Conservation (phyloP, 1,139 yeast species). For the Yamadazyma epiphylla region DNA sequence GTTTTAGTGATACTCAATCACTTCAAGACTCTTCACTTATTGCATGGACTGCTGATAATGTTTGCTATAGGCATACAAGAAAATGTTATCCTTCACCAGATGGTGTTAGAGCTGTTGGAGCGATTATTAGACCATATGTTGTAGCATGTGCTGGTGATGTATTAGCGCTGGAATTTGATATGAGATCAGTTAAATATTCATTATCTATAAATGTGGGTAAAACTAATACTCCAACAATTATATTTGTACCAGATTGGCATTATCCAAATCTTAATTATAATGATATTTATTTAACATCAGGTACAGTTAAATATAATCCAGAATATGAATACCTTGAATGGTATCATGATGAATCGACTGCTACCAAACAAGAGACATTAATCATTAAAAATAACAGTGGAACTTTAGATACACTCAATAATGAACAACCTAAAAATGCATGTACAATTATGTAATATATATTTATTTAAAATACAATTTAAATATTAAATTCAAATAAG, state of each 20-base stretch:
- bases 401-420: constrained; percentile 27
- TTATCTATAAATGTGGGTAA: constrained; percentile 37
- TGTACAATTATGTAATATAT: constrained; percentile 6
- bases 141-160: constrained; percentile 55
- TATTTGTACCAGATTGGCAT: constrained; percentile 72
- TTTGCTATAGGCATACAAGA: constrained; percentile 17
- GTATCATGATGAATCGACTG: constrained; percentile 46
- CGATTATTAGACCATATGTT: constrained; percentile 72
- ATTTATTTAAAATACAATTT: no score
- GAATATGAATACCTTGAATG: constrained; percentile 60
- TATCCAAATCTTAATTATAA: constrained; percentile 45
- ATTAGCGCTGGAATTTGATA: constrained; percentile 50
- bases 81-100: constrained; percentile 44
- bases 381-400: constrained; percentile 39
- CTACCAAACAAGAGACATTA: constrained; percentile 24
- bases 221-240: constrained; percentile 42
- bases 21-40: constrained; percentile 15
- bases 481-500: neutral
- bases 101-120: constrained; percentile 68
- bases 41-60: constrained; percentile 22
- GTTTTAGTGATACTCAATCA: constrained; percentile 11
- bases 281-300: constrained; percentile 49
- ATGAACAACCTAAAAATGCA: constrained; percentile 8
- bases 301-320: constrained; percentile 50
- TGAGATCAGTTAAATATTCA: constrained; percentile 41